Evolutionary conservation across 495 filamentous ascomycete genomes (phyloP), one percentile per base, ranked within the genome.

Genomic region (Annulohypoxylon maeteangense): DNA sequence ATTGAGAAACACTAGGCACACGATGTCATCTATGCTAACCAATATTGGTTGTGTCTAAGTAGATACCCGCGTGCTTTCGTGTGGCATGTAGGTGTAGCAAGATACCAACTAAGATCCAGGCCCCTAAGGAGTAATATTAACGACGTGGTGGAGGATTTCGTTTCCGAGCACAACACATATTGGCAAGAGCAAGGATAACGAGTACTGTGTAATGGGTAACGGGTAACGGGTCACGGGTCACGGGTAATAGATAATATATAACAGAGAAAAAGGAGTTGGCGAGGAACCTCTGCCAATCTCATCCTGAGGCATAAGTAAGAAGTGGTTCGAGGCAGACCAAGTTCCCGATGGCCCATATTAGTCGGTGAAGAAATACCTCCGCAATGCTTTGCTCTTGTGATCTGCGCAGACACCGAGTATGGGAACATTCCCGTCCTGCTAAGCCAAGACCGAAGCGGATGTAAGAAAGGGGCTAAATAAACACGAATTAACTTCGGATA

Each of bases 241-340:
- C n/a, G n/a, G n/a, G n/a, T n/a, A n/a, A n/a, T n/a, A n/a, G n/a
- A n/a, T n/a, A n/a, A n/a, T n/a, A n/a, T n/a, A n/a, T n/a, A 51
- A 51, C 29, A n/a, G 25, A 12, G 23, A 2, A 51, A 23, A 51
- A 51, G 12, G 47, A n/a, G 22, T 51, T 51, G 47, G 65, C 51
- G 55, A 65, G 45, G 23, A 47, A 51, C 20, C 4, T 63, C 64
- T 67, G 27, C 64, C 64, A 68, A 68, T 68, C 63, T 54, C 36
- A 4, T 68, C 20, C 22, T 50, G 20, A 14, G 16, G 29, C n/a
- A 40, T 23, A 55, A 65, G 50, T 34, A 47, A 68, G 38, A 45
- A 60, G 23, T 40, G 48, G 29, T 29, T 50, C n/a, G 5, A 36
- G 32, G 20, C 12, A 50, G 23, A 42, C 8, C 23, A 20, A 12